Conservation (phyloP, 768 basidiomycete genomes). For the Neoboletus brunneissimus region DNA sequence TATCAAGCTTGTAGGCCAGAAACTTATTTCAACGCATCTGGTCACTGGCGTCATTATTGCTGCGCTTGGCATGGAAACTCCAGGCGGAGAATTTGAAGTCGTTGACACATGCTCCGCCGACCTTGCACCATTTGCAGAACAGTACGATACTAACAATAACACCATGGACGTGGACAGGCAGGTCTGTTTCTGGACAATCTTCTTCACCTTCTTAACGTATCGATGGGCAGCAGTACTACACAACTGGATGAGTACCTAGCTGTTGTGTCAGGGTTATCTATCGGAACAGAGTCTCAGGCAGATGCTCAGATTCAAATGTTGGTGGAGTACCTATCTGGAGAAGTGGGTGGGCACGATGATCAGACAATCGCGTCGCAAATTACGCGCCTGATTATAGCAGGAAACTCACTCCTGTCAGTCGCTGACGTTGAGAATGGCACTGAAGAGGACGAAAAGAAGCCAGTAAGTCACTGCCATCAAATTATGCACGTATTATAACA, state of each 20-base stretch:
- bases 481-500: slow-evolving; percentile 9
- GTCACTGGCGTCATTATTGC: slow-evolving; percentile 93
- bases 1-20: slow-evolving; percentile 80
- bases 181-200: slow-evolving; percentile 3
- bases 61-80: slow-evolving; percentile 87
- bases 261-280: slow-evolving; percentile 78
- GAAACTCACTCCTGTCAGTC: slow-evolving; percentile 75
- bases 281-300: slow-evolving; percentile 59
- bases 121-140: slow-evolving; percentile 54
- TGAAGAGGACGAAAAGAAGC: slow-evolving; percentile 49
- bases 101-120: slow-evolving; percentile 85
- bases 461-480: slow-evolving; percentile 40
- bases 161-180: slow-evolving; percentile 72
- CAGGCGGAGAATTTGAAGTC: slow-evolving; percentile 89
- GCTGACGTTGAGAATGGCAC: slow-evolving; percentile 33
- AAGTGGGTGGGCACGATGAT: slow-evolving; percentile 69
- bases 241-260: slow-evolving; percentile 75
- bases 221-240: slow-evolving; percentile 9
- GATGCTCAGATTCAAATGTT: slow-evolving; percentile 82
- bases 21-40: slow-evolving; percentile 55
- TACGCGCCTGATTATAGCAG: slow-evolving; percentile 83
- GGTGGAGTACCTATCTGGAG: slow-evolving; percentile 86
- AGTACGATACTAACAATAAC: slow-evolving; percentile 27
- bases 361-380: slow-evolving; percentile 66
- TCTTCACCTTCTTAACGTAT: slow-evolving; percentile 10